Percentiles rank a stretch among this genome's conserved stretches.
These are phyloP conservation scores for Thuja plicata DNA, from an alignment of 83 land plant species.

Conservation along the genomic window DNA sequence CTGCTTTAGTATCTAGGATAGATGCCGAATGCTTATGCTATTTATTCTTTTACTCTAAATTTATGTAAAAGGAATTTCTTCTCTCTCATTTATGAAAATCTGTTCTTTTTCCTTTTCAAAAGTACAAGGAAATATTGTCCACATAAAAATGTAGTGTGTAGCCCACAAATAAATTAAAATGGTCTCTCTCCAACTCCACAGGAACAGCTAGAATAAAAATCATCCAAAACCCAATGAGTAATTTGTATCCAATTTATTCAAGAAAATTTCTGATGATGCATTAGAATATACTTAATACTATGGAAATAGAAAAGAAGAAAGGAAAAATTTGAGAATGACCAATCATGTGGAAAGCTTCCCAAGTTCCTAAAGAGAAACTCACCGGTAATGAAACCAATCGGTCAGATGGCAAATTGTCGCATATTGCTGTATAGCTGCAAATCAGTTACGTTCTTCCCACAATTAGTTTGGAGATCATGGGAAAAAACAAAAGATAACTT, in stretches of 20 bases:
- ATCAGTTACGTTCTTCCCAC: neutral
- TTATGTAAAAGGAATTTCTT: no score
- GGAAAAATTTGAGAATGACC: neutral
- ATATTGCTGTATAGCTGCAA: slow-evolving; percentile 83
- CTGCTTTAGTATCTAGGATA: no score
- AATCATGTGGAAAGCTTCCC: neutral
- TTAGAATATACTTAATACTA: neutral
- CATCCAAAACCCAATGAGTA: neutral
- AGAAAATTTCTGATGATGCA: neutral
- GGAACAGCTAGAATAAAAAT: neutral
- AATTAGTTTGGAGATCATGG: neutral
- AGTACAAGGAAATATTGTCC: neutral
- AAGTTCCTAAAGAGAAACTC: slow-evolving; percentile 11
- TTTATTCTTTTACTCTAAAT: no score
- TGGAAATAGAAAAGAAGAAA: neutral
- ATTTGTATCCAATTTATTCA: neutral
- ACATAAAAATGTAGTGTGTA: neutral
- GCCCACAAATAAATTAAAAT: no score
- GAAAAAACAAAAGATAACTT: neutral
- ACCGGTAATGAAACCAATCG: slow-evolving; percentile 44
- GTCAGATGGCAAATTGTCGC: slow-evolving; percentile 44
- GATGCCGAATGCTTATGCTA: no score
- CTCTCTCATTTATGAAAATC: no score
- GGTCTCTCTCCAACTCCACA: neutral
- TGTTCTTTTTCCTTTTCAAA: neutral